Evolutionary conservation across 2,329 filamentous ascomycete species (phyloP).

Genomic region (Phyllosticta paracitricarpa): DNA sequence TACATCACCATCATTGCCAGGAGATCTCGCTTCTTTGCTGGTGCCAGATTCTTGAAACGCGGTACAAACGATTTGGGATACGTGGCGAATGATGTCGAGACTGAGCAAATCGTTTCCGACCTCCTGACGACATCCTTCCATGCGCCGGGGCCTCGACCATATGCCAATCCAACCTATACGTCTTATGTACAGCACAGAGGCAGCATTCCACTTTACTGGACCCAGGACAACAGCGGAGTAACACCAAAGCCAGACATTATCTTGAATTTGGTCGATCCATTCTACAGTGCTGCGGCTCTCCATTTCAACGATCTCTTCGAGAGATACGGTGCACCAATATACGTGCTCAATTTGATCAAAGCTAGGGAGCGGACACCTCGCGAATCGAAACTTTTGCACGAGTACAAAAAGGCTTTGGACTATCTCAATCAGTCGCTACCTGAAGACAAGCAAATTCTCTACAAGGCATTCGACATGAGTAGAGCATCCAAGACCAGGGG

Average conservation of each 20-base stretch:
- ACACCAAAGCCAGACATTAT: slow-evolving; percentile 95
- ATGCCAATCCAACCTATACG: slow-evolving; percentile 82
- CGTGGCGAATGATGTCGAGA: slow-evolving; percentile 97
- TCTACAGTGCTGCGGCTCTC: slow-evolving; percentile 82
- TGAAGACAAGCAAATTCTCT: slow-evolving; percentile 71
- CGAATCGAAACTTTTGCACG: slow-evolving; percentile 80
- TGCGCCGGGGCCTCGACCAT: slow-evolving; percentile 73
- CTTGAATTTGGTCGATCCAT: slow-evolving; percentile 89
- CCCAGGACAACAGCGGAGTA: slow-evolving; percentile 88
- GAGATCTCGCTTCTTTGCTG: slow-evolving; percentile 85
- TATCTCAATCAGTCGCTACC: slow-evolving; percentile 95
- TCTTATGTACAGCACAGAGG: slow-evolving; percentile 95
- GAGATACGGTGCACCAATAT: slow-evolving; percentile 85
- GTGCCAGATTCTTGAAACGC: slow-evolving; percentile 86
- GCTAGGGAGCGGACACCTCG: slow-evolving; percentile 75
- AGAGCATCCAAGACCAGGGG: slow-evolving; percentile 82
- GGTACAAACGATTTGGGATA: slow-evolving; percentile 91
- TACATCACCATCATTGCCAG: slow-evolving; percentile 92
- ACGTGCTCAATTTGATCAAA: slow-evolving; percentile 83
- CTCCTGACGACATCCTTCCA: slow-evolving; percentile 93
- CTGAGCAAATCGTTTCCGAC: slow-evolving; percentile 95
- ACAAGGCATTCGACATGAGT: slow-evolving; percentile 98
- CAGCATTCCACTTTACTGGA: slow-evolving; percentile 95
- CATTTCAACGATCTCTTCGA: slow-evolving; percentile 95
- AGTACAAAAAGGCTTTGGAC: slow-evolving; percentile 76